Evolutionary conservation across 2,329 filamentous ascomycete genomes (phyloP).

Genomic region (Paecilomyces variotii): DNA sequence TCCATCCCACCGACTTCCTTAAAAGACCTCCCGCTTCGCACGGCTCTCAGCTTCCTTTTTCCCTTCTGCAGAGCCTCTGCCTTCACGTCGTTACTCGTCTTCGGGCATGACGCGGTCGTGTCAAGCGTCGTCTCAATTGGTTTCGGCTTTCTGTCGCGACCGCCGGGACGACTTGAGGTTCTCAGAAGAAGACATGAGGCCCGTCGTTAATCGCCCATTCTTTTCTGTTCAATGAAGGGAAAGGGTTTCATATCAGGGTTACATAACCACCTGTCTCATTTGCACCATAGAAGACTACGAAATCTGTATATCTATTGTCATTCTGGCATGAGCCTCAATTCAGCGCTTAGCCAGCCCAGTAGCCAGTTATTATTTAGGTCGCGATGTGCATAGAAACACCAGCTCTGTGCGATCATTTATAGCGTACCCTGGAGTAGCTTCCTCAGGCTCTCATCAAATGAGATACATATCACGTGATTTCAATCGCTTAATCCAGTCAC

Average conservation of each 20-base stretch:
- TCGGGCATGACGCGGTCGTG: conserved; percentile 33
- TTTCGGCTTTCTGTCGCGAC: conserved; percentile 40
- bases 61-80: conserved; percentile 28
- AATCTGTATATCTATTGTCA: neutral
- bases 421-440: neutral
- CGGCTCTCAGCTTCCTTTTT: conserved; percentile 12
- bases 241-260: conserved; percentile 45
- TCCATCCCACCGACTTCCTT: conserved; percentile 15
- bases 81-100: conserved; percentile 25
- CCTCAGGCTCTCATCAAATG: neutral
- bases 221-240: conserved; percentile 36
- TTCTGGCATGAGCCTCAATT: neutral
- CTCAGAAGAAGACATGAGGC: conserved; percentile 31
- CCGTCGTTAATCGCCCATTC: conserved; percentile 45
- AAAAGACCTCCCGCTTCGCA: conserved; percentile 1
- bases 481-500: neutral
- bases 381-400: too few relatives aligned
- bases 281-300: neutral
- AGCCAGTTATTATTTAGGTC: too few relatives aligned
- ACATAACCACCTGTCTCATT: conserved; percentile 19
- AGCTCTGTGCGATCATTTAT: neutral
- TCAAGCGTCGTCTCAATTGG: conserved; percentile 28
- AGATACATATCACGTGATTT: neutral
- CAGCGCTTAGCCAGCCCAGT: neutral
- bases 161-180: conserved; percentile 29